Percentiles rank a stretch among this genome's conserved stretches.
These are phyloP conservation scores for Phaeophleospora eucalypticola DNA, from an alignment of 2,329 filamentous ascomycete genomes.

Conservation along the genomic window DNA sequence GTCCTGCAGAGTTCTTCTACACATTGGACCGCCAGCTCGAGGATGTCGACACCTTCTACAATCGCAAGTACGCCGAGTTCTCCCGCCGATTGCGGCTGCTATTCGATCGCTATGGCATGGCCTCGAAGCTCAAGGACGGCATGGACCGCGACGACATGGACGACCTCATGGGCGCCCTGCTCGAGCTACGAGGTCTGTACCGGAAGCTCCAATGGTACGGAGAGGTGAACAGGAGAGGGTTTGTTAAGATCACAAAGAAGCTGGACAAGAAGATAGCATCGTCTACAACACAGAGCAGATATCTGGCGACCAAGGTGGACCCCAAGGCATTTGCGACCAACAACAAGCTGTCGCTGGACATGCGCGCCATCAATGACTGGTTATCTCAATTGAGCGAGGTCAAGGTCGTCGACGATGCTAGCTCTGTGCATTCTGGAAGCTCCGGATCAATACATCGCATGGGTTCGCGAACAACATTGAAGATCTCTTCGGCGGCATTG, in stretches of 20 bases:
- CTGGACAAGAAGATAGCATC: constrained; percentile 87
- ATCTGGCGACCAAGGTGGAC: constrained; percentile 87
- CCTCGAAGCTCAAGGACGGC: constrained; percentile 63
- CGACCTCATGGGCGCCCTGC: constrained; percentile 82
- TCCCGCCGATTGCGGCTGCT: constrained; percentile 79
- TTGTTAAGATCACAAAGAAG: constrained; percentile 98
- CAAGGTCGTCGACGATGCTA: constrained; percentile 70
- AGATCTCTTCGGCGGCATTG: constrained; percentile 63
- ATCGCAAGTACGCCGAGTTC: constrained; percentile 85
- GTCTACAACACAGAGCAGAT: constrained; percentile 70
- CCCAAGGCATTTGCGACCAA: constrained; percentile 83
- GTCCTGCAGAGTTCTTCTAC: constrained; percentile 81
- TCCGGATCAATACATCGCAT: constrained; percentile 69
- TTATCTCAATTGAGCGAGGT: constrained; percentile 75
- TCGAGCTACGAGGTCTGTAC: constrained; percentile 82
- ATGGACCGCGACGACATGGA: constrained; percentile 86
- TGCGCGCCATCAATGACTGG: constrained; percentile 82
- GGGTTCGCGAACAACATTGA: constrained; percentile 69
- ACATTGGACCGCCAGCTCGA: constrained; percentile 95
- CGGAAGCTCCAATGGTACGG: constrained; percentile 96
- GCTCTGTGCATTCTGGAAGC: constrained; percentile 59
- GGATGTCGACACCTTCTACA: constrained; percentile 94
- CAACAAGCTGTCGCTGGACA: constrained; percentile 51
- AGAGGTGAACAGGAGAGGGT: constrained; percentile 90
- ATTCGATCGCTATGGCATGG: constrained; percentile 79